A percentile compares a stretch with the other conserved stretches of the same genome.
Conservation (phyloP, 768 basidiomycete species). For the Astraeus odoratus region DNA sequence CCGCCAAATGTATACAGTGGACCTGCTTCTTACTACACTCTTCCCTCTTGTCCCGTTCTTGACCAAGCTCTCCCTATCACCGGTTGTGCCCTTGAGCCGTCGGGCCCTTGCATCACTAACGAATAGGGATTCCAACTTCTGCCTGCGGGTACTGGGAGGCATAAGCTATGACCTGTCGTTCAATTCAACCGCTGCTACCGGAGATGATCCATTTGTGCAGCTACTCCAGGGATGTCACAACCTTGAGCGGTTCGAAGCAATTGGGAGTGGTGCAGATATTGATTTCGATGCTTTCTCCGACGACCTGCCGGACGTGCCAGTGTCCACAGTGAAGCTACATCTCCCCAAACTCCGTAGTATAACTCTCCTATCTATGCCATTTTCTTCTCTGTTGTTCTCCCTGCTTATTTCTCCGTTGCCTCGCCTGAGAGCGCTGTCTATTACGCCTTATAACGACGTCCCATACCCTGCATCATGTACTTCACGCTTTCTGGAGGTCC, state of each 20-base stretch:
- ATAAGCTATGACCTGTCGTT: conserved; percentile 41
- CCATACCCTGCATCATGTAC: conserved; percentile 51
- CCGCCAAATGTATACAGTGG: conserved; percentile 44
- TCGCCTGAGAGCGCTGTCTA: conserved; percentile 50
- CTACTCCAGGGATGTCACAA: conserved; percentile 49
- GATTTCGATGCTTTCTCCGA: conserved; percentile 37
- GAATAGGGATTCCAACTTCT: conserved; percentile 41
- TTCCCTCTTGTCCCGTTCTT: conserved; percentile 69
- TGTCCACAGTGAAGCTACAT: conserved; percentile 33
- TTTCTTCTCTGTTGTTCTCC: conserved; percentile 54
- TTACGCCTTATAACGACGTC: conserved; percentile 71
- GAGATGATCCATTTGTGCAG: conserved; percentile 50
- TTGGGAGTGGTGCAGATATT: conserved; percentile 51
- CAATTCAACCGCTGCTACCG: conserved; percentile 17
- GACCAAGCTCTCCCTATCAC: conserved; percentile 43
- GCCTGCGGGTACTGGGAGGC: conserved; percentile 48
- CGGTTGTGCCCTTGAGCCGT: conserved; percentile 53
- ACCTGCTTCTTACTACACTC: conserved; percentile 55
- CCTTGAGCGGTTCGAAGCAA: conserved; percentile 57
- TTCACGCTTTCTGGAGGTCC: conserved; percentile 50
- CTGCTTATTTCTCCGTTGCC: conserved; percentile 59
- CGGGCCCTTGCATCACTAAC: conserved; percentile 48
- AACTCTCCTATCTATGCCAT: conserved; percentile 58
- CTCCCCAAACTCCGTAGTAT: conserved; percentile 55
- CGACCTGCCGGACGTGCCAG: conserved; percentile 12